phyloP scores from a whole-genome alignment of 73 alveolate species.

The Paramecium tetraurelia region DNA sequence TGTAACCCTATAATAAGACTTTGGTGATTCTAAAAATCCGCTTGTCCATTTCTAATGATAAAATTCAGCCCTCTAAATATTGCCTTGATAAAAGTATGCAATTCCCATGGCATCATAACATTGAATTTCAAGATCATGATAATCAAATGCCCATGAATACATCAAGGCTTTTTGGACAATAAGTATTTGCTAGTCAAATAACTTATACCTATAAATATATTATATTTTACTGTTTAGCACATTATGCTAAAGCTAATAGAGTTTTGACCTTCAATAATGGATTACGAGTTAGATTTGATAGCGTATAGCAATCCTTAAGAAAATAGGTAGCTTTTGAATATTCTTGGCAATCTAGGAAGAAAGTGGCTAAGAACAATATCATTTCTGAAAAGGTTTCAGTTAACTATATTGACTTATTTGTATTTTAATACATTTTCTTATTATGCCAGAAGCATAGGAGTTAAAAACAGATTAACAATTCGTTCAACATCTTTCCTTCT shows the following conservation, averaged over 20 bases:
- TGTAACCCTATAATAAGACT: neutral
- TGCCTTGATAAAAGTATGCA: neutral
- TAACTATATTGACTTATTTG: neutral
- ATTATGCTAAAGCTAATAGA: neutral
- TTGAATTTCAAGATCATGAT: neutral
- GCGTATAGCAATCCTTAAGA: neutral
- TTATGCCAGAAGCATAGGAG: neutral
- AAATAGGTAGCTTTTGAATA: neutral
- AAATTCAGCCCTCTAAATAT: neutral
- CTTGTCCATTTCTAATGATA: neutral
- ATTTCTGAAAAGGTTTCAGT: conserved; percentile 6
- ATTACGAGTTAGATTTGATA: neutral
- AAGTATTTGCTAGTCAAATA: neutral
- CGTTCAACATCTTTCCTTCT: neutral
- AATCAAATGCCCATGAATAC: conserved; percentile 14
- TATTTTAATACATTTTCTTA: neutral
- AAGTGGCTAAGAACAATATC: neutral
- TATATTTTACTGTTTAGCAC: neutral
- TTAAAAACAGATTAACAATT: neutral
- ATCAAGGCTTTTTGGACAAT: neutral
- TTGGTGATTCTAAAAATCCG: neutral
- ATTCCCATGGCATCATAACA: neutral
- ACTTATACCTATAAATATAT: neutral
- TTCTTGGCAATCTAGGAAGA: neutral
- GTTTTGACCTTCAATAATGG: neutral